A percentile compares a stretch with the other conserved stretches of the same genome.
Conservation (phyloP, 345 rosid species). For the Salix arbutifolia region DNA sequence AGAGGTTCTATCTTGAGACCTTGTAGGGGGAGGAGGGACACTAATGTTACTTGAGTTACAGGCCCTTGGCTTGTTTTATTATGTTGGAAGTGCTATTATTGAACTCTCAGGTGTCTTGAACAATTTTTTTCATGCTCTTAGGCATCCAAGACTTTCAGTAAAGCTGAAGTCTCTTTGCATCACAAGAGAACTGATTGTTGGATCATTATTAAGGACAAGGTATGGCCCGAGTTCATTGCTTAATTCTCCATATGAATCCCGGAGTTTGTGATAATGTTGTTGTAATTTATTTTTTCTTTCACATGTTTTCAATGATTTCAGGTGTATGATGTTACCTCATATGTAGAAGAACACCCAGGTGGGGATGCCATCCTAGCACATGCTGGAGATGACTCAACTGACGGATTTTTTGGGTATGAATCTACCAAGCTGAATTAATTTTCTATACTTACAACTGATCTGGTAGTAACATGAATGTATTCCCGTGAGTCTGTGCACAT, state of each 20-base stretch:
- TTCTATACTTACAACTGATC: background rate
- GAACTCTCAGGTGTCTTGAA: background rate
- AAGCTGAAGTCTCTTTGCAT: slow-evolving; percentile 56
- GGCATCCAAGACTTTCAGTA: slow-evolving; percentile 21
- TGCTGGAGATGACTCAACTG: slow-evolving; percentile 92
- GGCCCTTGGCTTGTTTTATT: too few relatives aligned
- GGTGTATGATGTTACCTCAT: slow-evolving; percentile 83
- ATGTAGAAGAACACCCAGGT: slow-evolving; percentile 96
- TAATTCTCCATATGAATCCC: background rate
- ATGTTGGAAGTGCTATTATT: too few relatives aligned
- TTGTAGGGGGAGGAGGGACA: too few relatives aligned
- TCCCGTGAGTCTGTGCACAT: background rate
- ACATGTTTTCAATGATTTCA: slow-evolving; percentile 16
- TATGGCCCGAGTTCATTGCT: slow-evolving; percentile 10
- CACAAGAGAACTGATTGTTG: slow-evolving; percentile 84
- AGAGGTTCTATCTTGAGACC: too few relatives aligned
- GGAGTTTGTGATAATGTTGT: background rate
- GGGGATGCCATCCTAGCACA: slow-evolving; percentile 85
- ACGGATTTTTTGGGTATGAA: slow-evolving; percentile 81
- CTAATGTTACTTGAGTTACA: too few relatives aligned
- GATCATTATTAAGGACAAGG: slow-evolving; percentile 81
- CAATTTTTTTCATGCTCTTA: background rate
- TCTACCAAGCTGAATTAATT: background rate
- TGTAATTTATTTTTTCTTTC: background rate
- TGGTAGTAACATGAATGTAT: background rate